Evolutionary conservation across 2,329 filamentous ascomycete genomes (phyloP), one percentile per base, ranked within the genome.

Genomic region (Colletotrichum musae): DNA sequence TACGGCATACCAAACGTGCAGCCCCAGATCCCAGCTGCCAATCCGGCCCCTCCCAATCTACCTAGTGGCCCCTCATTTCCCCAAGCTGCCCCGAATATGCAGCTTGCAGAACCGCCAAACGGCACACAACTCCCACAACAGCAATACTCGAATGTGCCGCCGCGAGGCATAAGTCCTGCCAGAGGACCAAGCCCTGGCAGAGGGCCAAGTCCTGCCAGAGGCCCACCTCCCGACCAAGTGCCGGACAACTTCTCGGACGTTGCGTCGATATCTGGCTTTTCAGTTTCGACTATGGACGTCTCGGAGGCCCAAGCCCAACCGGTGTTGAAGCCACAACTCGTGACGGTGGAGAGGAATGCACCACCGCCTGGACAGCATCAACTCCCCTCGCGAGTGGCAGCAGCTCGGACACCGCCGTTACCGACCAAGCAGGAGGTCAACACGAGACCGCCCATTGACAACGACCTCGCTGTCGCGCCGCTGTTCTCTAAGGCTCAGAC

Each of bases 221-320:
- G 43, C 4, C 39, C 21, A n/a, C 13, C 50, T 1, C 54, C 15
- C 16, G 64, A 62, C 4, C 64, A 54, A 13, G 18, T 45, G 7
- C 15, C 7, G 12, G 68, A 70, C 15, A 64, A 54, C 47, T 18
- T 58, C 16, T 70, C 68, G 6, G 68, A 75, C 60, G 63, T 61
- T 26, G 73, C 70, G 15, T 75, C 74, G 1, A 57, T 74, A 4
- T 75, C 58, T 60, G 63, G 65, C 24, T 70, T 70, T 18, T 75
- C 73, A 1, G 62, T 74, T 5, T 75, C 73, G 1, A 74, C 72
- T 0, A 70, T 74, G 57, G 73, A 75, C 28, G 70, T 75, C 9
- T 67, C 68, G 1, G 74, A 75, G 41, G 73, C 71, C 1, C 70
- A 73, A 16, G 70, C 62, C 2, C 73, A 74, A 24, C 74, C 72